Evolutionary conservation across 2,329 filamentous ascomycete genomes (phyloP).

Genomic region (Drechslerella coelobrocha): DNA sequence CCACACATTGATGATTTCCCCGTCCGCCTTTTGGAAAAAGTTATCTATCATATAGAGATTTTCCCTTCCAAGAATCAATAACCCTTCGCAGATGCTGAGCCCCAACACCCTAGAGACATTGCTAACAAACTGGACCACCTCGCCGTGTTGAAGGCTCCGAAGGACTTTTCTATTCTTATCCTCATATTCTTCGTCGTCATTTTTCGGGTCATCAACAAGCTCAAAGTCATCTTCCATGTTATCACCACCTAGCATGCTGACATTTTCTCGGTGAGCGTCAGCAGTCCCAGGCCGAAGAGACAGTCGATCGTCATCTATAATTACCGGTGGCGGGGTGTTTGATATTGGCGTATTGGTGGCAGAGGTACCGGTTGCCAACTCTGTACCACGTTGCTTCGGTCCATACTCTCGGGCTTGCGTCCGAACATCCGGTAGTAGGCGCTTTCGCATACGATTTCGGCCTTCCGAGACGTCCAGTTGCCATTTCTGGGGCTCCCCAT

Average conservation of each 20-base stretch:
- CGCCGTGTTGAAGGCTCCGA: slow-evolving; percentile 86
- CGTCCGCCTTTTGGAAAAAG: slow-evolving; percentile 91
- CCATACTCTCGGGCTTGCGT: slow-evolving; percentile 76
- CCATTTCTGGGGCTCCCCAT: slow-evolving; percentile 74
- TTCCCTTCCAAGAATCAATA: slow-evolving; percentile 90
- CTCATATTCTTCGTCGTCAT: slow-evolving; percentile 81
- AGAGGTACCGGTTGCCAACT: slow-evolving; percentile 55
- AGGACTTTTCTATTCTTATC: slow-evolving; percentile 99
- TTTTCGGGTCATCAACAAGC: slow-evolving; percentile 89
- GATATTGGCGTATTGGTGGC: slow-evolving; percentile 17
- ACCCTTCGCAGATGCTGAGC: slow-evolving; percentile 89
- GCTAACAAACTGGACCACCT: slow-evolving; percentile 90
- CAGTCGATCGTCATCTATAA: slow-evolving; percentile 54
- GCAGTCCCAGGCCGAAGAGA: slow-evolving; percentile 35
- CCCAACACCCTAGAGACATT: slow-evolving; percentile 95
- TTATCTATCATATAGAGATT: slow-evolving; percentile 94
- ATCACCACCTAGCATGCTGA: slow-evolving; percentile 30
- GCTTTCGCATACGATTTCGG: slow-evolving; percentile 89
- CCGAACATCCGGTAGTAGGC: slow-evolving; percentile 79
- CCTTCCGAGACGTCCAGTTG: slow-evolving; percentile 95
- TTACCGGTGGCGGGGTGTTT: slow-evolving; percentile 49
- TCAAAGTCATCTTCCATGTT: slow-evolving; percentile 89
- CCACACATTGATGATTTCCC: slow-evolving; percentile 95
- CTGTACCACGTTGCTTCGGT: slow-evolving; percentile 75
- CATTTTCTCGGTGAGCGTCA: slow-evolving; percentile 51